Evolutionary conservation across 2,329 filamentous ascomycete species (phyloP), one percentile per base, ranked within the genome.

Genomic region (Talaromyces sp.): DNA sequence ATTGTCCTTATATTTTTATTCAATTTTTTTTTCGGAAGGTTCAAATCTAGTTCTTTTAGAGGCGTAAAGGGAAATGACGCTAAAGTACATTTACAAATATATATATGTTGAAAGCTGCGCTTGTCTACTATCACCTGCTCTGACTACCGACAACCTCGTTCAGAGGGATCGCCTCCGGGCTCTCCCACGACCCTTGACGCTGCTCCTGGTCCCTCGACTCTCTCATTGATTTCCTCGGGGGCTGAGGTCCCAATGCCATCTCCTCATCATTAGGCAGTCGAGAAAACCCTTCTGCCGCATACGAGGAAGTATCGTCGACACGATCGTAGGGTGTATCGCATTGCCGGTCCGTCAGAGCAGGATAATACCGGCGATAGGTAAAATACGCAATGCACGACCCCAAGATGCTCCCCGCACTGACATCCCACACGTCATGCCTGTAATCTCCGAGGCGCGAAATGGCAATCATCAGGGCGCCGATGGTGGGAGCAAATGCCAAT

Each of bases 361-460:
- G 85, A 68, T 83, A 88, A 68, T 88, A 88, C 56, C 85, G 76
- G 59, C 85, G 76, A 70, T 87, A 88, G 7, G 82, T 84, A 64
- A 85, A 83, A 70, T 81, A 84, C 14, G 85, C 81, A 3, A 87
- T 76, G 1, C 75, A 60, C 33, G 85, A 75, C 0, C 86, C 86
- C 6, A 88, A 69, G 23, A 83, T 59, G 16, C 80, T 82, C 0
- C 86, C 86, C 6, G 76, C 76, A 3, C 82, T 82, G 5, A 88
- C 85, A 71, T 88, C 86, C 61, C 83, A 87, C 2, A 87, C 83
- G 70, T 88, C 86, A 64, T 88, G 86, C 30, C 86, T 76, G 68
- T 88, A 88, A 67, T 88, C 86, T 62, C 85, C 85, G 40, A 86
- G 75, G n/a, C 86, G 78, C 5, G 82, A 85, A 47, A 87, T 83